Evolutionary conservation across 768 basidiomycete genomes (phyloP), one percentile per base, ranked within the genome.

Genomic region (Xerocomus spinulosus): DNA sequence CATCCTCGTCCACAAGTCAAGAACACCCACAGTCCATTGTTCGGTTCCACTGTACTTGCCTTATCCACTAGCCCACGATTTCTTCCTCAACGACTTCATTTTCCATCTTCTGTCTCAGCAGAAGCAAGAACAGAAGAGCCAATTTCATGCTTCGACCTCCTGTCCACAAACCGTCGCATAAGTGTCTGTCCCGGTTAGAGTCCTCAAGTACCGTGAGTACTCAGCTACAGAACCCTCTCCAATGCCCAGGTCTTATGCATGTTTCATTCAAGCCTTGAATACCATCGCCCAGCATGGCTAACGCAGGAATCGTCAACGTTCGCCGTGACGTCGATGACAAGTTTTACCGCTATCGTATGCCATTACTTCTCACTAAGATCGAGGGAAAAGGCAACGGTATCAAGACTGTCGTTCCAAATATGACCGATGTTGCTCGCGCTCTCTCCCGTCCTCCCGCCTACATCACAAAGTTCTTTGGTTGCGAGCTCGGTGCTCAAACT

Each of bases 361-460:
- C 96, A 47, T 67, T 93, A 50, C 81, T 99, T 53, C 78, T 81
- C 54, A 95, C 88, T 54, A 98, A 98, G 76, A 93, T 98, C 29
- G 96, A 99, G 73, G 96, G 96, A 61, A 94, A 93, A 70, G 96
- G 96, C 51, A 99, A 99, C 68, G 96, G 96, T 61, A 98, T 99
- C 73, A 99, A 99, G 76, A 99, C 96, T 38, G 94, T 99, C 63
- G 73, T 97, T 45, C 94, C 94, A 17, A 99, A 99, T 73, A 97
- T 99, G 92, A 82, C 91, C 51, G 96, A 98, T 69, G 87, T 99
- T 56, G 92, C 95, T 40, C 86, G 92, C 54, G 93, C 96, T 37
- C 81, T 99, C 56, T 90, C 85, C 62, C 87, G 96, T 49, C 95
- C 95, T 50, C 88, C 96, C 23, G 81, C 93, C 35, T 96, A 98